phyloP scores from a whole-genome alignment of 2,329 filamentous ascomycete genomes.

The Celoporthe dispersa region DNA sequence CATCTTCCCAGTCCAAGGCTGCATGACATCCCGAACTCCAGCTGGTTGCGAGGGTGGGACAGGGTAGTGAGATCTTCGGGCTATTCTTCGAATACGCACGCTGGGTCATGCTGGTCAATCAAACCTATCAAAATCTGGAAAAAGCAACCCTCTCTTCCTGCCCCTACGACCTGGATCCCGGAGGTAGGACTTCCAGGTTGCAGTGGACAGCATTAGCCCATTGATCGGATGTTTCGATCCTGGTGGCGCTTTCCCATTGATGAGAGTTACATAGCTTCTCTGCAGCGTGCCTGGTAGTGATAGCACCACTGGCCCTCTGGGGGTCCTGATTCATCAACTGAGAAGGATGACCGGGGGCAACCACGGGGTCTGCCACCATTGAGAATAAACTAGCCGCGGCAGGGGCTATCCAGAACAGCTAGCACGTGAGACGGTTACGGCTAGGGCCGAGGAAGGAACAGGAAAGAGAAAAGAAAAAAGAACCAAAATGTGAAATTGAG shows the following conservation, averaged over 20 bases:
- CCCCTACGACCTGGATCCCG: constrained; percentile 14
- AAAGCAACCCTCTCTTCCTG: constrained; percentile 27
- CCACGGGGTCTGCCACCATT: constrained; percentile 16
- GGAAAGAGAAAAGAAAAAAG: neutral
- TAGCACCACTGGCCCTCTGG: neutral
- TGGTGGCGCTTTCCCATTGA: neutral
- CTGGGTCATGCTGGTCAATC: constrained; percentile 30
- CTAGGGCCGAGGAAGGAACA: neutral
- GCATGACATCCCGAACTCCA: constrained; percentile 1
- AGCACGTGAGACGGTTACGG: constrained; percentile 9
- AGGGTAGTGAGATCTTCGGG: constrained; percentile 12
- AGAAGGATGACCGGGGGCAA: neutral
- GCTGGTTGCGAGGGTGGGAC: constrained; percentile 17
- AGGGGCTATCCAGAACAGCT: neutral
- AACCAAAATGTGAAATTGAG: neutral
- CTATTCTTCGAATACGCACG: constrained; percentile 7
- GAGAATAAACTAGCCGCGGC: neutral
- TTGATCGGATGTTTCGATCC: neutral
- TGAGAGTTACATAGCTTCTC: neutral
- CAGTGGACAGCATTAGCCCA: neutral
- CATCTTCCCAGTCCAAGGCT: constrained; percentile 15
- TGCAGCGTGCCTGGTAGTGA: neutral
- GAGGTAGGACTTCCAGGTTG: neutral
- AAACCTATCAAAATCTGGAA: constrained; percentile 24
- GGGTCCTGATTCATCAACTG: neutral